These are phyloP conservation scores for Bisporella sp. DNA, from an alignment of 2,329 filamentous ascomycete species.

Conservation along the genomic window DNA sequence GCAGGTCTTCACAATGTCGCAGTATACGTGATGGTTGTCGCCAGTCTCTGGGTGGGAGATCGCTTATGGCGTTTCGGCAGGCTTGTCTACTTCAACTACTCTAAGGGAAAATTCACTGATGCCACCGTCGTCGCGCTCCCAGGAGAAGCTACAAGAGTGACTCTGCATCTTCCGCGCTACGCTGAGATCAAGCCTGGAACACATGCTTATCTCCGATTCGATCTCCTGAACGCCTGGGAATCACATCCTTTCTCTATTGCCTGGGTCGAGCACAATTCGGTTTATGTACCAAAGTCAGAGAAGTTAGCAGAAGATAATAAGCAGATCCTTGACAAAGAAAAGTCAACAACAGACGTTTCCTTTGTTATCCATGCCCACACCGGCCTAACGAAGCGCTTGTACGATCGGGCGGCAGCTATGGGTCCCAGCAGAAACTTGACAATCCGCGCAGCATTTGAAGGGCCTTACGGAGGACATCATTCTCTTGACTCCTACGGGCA, in stretches of 20 bases:
- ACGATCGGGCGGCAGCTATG: conserved; percentile 52
- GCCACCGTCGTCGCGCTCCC: conserved; percentile 62
- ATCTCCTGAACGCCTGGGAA: conserved; percentile 59
- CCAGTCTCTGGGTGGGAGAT: conserved; percentile 73
- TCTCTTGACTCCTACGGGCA: conserved; percentile 89
- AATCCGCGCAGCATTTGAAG: conserved; percentile 66
- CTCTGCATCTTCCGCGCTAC: conserved; percentile 60
- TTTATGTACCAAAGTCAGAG: conserved; percentile 1
- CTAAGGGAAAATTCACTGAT: conserved; percentile 45
- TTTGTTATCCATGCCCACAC: conserved; percentile 84
- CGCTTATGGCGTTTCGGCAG: conserved; percentile 56
- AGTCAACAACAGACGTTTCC: conserved; percentile 48
- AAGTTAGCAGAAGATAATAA: background rate
- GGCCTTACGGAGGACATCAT: conserved; percentile 80
- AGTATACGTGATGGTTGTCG: conserved; percentile 62
- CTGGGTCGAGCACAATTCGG: conserved; percentile 55
- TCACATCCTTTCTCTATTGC: conserved; percentile 74
- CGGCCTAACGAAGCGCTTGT: conserved; percentile 80
- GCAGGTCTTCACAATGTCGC: conserved; percentile 59
- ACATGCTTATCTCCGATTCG: conserved; percentile 69
- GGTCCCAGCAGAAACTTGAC: conserved; percentile 4
- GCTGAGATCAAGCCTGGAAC: conserved; percentile 62
- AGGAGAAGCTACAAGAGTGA: conserved; percentile 64
- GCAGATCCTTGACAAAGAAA: conserved; percentile 2
- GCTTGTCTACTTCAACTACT: conserved; percentile 59